Base-by-base conservation (phyloP, 768 basidiomycete genomes). In the Mycena amicta region DNA sequence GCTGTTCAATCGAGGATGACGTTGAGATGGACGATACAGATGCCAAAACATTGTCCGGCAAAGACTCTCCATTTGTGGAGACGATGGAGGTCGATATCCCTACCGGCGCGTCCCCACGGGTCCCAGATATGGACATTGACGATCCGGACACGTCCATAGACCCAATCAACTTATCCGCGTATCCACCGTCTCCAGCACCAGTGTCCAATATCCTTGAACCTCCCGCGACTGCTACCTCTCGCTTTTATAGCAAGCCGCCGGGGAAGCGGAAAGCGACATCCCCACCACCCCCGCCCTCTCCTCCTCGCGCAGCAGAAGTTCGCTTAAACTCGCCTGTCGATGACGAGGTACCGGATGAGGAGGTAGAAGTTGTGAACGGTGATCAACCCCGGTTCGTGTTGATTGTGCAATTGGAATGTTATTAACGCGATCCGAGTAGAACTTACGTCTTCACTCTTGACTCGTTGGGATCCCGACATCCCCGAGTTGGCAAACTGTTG, bases 361-460 rank as follows among this genome's bases (percentile, higher is more conserved):
- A 75, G 63, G 57, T 60, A 37, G 64, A 69, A 56, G 68, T 75
- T 15, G 63, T 68, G 56, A 25, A 67, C 23, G 71, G 73, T 39
- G 65, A 71, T 16, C 59, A 58, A 50, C 60, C 66, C 29, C 11
- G 27, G 53, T 57, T 15, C 23, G 56, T 61, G 22, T 18, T 30
- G 15, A 54, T 49, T 27, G 33, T 55, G 27, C 53, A 11, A n/a
- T 16, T n/a, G 8, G 18, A 22, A 51, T 20, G 25, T 20, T 18
- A 23, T 12, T 52, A 55, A 26, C 39, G 22, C 51, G 29, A 22
- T 52, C 4, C n/a, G n/a, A n/a, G n/a, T 67, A 93, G 92, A 56
- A 87, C 92, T 5, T 86, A 84, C 62, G 88, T 99, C 30, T 87
- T 95, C 69, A 93, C 88, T 0, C 83, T 99, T 54, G 97, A 99